Evolutionary conservation across 2,329 filamentous ascomycete genomes (phyloP).

Genomic region (Cordyceps cateniannulata): DNA sequence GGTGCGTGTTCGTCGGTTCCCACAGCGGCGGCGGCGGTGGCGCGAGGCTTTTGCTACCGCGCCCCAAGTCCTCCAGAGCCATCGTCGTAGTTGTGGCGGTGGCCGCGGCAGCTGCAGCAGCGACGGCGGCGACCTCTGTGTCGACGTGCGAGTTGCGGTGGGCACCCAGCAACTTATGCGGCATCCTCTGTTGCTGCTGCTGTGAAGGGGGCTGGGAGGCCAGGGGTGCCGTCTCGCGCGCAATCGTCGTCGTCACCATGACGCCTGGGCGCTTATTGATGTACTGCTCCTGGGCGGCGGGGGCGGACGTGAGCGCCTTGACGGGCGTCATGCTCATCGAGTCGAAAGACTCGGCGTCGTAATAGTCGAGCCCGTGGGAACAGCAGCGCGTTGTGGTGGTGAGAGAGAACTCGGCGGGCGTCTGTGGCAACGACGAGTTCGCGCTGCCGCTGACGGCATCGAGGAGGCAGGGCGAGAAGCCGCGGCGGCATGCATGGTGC

Average conservation of each 20-base stretch:
- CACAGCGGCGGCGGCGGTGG: not conserved
- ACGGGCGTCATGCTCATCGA: slow-evolving; percentile 2
- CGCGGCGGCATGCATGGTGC: not conserved
- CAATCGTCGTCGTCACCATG: slow-evolving; percentile 13
- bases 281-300: too few species aligned
- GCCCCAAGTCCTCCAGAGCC: not conserved
- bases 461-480: not conserved
- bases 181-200: not conserved
- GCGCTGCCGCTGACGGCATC: not conserved
- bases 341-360: slow-evolving; percentile 10
- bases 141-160: slow-evolving; percentile 1
- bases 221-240: not conserved
- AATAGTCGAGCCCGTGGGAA: slow-evolving; percentile 16
- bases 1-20: not conserved
- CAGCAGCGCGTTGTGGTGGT: slow-evolving; percentile 16
- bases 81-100: not conserved
- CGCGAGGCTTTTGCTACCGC: not conserved
- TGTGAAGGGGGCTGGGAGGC: not conserved
- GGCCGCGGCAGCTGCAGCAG: not conserved
- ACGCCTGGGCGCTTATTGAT: not conserved
- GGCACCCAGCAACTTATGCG: not conserved
- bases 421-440: not conserved
- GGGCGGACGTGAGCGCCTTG: not conserved
- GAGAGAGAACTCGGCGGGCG: slow-evolving; percentile 23
- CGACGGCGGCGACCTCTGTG: not conserved